Conservation (phyloP, 805 yeast genomes). For the Wickerhamiella nectarea region DNA sequence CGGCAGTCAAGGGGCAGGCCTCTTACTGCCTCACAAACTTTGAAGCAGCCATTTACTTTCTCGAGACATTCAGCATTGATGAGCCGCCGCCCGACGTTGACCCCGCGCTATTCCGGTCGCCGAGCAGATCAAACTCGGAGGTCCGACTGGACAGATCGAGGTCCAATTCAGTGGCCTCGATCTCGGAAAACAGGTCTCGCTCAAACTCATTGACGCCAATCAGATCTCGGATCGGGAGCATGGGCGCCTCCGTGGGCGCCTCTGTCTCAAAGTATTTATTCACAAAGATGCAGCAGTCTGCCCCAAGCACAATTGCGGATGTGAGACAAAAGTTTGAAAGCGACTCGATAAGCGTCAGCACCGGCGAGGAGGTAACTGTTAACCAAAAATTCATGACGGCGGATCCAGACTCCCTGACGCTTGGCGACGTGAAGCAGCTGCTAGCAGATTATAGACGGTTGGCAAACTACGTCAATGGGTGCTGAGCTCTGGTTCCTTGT, state of each 20-base stretch:
- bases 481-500: too few relatives aligned
- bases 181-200: constrained; percentile 23
- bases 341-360: constrained; percentile 1
- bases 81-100: constrained; percentile 23
- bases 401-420: constrained; percentile 24
- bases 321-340: constrained; percentile 2
- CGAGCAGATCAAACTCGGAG: constrained; percentile 3
- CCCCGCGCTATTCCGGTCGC: constrained; percentile 13
- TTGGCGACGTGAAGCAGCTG: constrained; percentile 26
- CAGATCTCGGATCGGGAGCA: constrained; percentile 10
- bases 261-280: constrained; percentile 8
- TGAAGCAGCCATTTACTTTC: constrained; percentile 30
- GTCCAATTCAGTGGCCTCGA: constrained; percentile 2
- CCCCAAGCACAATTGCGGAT: constrained; percentile 8
- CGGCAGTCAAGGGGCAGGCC: constrained; percentile 26
- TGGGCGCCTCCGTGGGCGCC: constrained; percentile 4
- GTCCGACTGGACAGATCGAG: constrained; percentile 7
- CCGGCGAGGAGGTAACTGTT: constrained; percentile 3
- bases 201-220: constrained; percentile 21
- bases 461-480: constrained; percentile 20
- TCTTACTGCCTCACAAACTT: constrained; percentile 32
- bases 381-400: constrained; percentile 16
- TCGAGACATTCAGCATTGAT: constrained; percentile 26
- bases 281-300: not conserved
- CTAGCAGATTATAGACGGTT: constrained; percentile 28